Base-by-base conservation (phyloP, 208 protist species). In the Wallacemonas sp. region DNA sequence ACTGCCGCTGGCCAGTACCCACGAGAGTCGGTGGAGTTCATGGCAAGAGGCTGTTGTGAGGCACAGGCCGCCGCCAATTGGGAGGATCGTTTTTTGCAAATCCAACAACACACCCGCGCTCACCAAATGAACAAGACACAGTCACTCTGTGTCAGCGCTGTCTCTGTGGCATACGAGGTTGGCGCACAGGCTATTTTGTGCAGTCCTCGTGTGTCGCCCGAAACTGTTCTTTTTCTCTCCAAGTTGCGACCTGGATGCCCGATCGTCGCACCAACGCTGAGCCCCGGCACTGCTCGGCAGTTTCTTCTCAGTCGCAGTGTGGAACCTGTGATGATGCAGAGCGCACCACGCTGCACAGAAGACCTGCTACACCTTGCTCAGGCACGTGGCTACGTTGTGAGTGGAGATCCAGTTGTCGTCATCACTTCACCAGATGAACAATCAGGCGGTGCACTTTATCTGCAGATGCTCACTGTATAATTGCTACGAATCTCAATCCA, bases 1-100 rank as follows among this genome's bases (percentile, higher is more conserved):
- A 99, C 98, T 42, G 98, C 98, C 4, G 98, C 98, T 59, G 97
- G 98, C 31, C 82, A 96, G 47, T 99, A 98, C 73, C 97, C 98
- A 28, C 79, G 94, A 45, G 96, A 98, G 66, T 89, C 98, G 30
- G 97, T 99, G 2, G 54, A 85, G 64, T 97, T 94, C 69, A 99
- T 99, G 97, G 79, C 83, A 0, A 81, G 84, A 31, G 98, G 99
- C 66, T 93, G 88, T 72, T 56, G 89, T 0, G 86, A 93, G 76
- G 89, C 85, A 22, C 91, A 97, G 67, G 84, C 78, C 62, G 88
- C 87, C 14, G 80, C 81, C 14, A 88, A 90, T 64, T 55, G 82
- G 46, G 80, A 79, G 46, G 77, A 89, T 17, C 77, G 86, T 62
- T 96, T 93, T 68, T 84, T 87, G 65, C 91, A 83, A 58, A 85